phyloP scores from a whole-genome alignment of 2,329 filamentous ascomycete genomes.

The Alternaria metachromatica region DNA sequence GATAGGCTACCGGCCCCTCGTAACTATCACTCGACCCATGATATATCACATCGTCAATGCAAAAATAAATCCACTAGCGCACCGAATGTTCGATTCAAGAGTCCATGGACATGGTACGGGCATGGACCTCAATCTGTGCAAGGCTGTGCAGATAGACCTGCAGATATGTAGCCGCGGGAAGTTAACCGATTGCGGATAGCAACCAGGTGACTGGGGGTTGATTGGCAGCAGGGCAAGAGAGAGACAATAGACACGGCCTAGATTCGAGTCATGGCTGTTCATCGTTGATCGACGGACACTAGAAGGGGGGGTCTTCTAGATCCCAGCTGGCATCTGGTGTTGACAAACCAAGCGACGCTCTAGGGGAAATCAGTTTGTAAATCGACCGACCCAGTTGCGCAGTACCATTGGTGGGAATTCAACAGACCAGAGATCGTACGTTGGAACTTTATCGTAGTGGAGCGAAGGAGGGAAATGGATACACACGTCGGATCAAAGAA shows the following conservation, averaged over 20 bases:
- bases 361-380: background rate
- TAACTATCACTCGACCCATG: background rate
- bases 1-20: background rate
- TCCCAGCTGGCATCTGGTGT: background rate
- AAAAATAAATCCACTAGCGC: conserved; percentile 10
- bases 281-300: conserved; percentile 1
- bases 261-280: conserved; percentile 1
- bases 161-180: conserved; percentile 26
- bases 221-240: conserved; percentile 4
- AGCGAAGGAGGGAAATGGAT: background rate
- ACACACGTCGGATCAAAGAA: background rate
- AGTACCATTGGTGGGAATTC: conserved; percentile 2
- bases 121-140: conserved; percentile 12
- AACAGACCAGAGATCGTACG: background rate
- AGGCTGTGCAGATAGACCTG: conserved; percentile 14
- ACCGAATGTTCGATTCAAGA: conserved; percentile 17
- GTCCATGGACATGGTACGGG: conserved; percentile 14
- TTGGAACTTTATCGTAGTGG: background rate
- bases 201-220: conserved; percentile 4
- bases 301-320: conserved; percentile 8
- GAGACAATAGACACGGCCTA: conserved; percentile 1
- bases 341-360: background rate
- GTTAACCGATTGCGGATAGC: conserved; percentile 13
- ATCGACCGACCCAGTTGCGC: background rate
- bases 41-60: conserved; percentile 1